Evolutionary conservation across 257 asterid species (phyloP).

Genomic region (Nicotiana paniculata): DNA sequence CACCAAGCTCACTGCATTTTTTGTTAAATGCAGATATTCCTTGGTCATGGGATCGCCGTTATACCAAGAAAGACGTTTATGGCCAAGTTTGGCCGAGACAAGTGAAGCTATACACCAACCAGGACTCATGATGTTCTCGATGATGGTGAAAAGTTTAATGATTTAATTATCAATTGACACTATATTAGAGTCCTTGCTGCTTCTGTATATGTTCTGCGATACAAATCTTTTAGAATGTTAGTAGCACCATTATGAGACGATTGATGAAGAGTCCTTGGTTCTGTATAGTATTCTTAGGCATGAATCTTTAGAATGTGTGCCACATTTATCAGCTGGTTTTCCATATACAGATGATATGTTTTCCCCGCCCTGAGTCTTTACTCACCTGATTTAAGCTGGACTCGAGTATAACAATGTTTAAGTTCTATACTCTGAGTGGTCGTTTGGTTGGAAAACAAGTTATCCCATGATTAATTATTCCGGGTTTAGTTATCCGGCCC

Average conservation of each 20-base stretch:
- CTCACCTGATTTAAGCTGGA: too few species aligned
- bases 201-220: background rate
- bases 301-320: background rate
- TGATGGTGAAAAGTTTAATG: background rate
- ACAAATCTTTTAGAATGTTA: background rate
- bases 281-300: background rate
- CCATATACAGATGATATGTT: background rate
- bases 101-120: conserved; percentile 45
- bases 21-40: conserved; percentile 58
- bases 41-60: conserved; percentile 95
- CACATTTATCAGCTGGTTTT: background rate
- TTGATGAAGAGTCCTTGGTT: background rate
- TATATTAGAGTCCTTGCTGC: background rate
- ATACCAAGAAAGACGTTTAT: conserved; percentile 69
- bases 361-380: background rate
- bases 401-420: too few species aligned
- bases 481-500: too few species aligned
- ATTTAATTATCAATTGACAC: background rate
- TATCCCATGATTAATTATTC: too few species aligned
- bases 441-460: too few species aligned
- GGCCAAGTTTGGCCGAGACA: conserved; percentile 87
- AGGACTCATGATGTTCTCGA: conserved; percentile 30
- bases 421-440: too few species aligned
- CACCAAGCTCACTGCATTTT: background rate
- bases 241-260: background rate